Evolutionary conservation across 1,139 yeast genomes (phyloP), one percentile per base, ranked within the genome.

Genomic region (Wickerhamomyces sp.): DNA sequence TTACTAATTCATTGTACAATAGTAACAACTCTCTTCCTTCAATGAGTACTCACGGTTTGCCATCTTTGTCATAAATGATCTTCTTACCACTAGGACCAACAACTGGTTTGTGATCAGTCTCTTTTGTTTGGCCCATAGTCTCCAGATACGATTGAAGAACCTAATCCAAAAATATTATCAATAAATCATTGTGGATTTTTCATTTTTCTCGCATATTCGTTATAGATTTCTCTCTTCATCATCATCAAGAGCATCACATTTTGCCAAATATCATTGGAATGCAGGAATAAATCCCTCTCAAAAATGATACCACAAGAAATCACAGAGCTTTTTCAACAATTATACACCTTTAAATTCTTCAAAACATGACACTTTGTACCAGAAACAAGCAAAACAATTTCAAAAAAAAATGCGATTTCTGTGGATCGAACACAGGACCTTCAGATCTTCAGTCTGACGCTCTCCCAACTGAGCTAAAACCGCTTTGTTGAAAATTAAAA

Each of bases 371-470:
- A 5, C 23, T 18, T 18, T 18, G 23, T 18, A 5, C 23, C 23
- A 18, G 5, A 18, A 18, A 18, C 23, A 18, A 18, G 23, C 23
- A 18, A 18, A 18, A 18, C 3, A 4, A 4, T 18, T 18, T 18
- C 23, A 55, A 44, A 45, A 50, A 51, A 54, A 63, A 54, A 60
- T 80, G 86, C 86, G 84, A 76, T 68, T 76, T 79, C 81, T 79
- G 86, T 79, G 87, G 85, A 79, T 81, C 81, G 87, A 81, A 81
- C 86, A 78, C 86, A 79, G 81, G 84, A 80, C 86, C 86, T 81
- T 74, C 84, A 81, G 87, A 81, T 81, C 86, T 80, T 81, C 86
- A 80, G 86, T 80, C 87, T 80, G 84, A 77, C 87, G 88, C 87
- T 81, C 87, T 81, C 87, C 87, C 86, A 76, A 78, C 86, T 81